These are phyloP conservation scores for Dalbergia oliveri DNA, from an alignment of 306 rosid species.

Conservation along the genomic window DNA sequence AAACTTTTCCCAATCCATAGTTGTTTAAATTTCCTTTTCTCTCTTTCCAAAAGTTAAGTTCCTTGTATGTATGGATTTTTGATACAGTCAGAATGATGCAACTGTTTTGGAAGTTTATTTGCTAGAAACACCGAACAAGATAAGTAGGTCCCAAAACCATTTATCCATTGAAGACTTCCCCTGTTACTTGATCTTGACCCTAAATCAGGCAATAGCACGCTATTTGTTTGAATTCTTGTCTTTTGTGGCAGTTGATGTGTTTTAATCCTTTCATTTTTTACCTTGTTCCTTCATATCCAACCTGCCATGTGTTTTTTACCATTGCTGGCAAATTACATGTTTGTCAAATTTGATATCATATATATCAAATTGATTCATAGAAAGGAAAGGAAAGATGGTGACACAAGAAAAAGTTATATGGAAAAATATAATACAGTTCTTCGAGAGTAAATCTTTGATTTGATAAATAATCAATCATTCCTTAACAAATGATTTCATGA, in stretches of 20 bases:
- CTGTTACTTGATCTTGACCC: conserved; percentile 35
- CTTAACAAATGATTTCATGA: not conserved
- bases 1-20: conserved; percentile 14
- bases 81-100: conserved; percentile 29
- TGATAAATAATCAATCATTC: conserved; percentile 2
- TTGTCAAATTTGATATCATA: conserved; percentile 9
- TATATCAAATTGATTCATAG: not conserved
- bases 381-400: not conserved
- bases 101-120: conserved; percentile 38
- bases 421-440: not conserved
- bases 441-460: not conserved
- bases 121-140: conserved; percentile 39
- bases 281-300: conserved; percentile 15
- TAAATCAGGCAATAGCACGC: conserved; percentile 31
- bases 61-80: conserved; percentile 31
- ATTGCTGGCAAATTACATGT: not conserved
- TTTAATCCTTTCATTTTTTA: not conserved
- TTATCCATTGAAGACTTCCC: conserved; percentile 24
- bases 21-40: conserved; percentile 23
- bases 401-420: not conserved
- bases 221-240: conserved; percentile 42
- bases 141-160: conserved; percentile 53
- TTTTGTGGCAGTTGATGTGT: conserved; percentile 29
- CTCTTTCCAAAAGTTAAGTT: conserved; percentile 37
- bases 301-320: not conserved